phyloP scores from a whole-genome alignment of 495 filamentous ascomycete genomes.

The Aspergillus wentii region DNA sequence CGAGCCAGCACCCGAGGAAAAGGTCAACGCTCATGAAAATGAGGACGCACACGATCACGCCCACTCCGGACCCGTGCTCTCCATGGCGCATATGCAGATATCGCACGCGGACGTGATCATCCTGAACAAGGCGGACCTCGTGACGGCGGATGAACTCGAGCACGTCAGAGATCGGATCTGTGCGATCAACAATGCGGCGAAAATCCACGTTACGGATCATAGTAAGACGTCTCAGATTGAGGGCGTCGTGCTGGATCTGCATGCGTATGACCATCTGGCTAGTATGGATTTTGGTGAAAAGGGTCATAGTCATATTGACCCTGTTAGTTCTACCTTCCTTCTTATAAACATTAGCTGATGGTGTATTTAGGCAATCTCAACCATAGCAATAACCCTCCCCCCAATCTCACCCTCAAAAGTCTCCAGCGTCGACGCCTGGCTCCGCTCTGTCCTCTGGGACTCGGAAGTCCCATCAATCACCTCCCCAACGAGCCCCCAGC shows the following conservation, averaged over 20 bases:
- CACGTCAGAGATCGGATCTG: slow-evolving; percentile 60
- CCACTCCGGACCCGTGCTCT: slow-evolving; percentile 58
- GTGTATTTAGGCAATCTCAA: slow-evolving; percentile 71
- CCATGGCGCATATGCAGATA: slow-evolving; percentile 92
- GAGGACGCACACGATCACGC: slow-evolving; percentile 47
- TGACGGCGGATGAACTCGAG: slow-evolving; percentile 62
- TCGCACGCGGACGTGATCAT: slow-evolving; percentile 96
- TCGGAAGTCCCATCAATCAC: slow-evolving; percentile 47
- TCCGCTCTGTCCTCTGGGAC: slow-evolving; percentile 83
- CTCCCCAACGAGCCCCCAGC: slow-evolving; percentile 7
- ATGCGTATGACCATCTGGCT: slow-evolving; percentile 83
- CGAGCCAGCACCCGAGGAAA: slow-evolving; percentile 59
- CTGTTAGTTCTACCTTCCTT: slow-evolving; percentile 43
- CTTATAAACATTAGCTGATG: not conserved
- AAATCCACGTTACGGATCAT: slow-evolving; percentile 73
- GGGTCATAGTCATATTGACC: slow-evolving; percentile 79
- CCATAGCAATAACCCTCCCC: slow-evolving; percentile 62
- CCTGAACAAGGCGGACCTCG: slow-evolving; percentile 90
- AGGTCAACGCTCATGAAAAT: slow-evolving; percentile 32
- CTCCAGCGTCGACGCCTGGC: slow-evolving; percentile 68
- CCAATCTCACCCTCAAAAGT: slow-evolving; percentile 49
- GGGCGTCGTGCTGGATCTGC: slow-evolving; percentile 79
- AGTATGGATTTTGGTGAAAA: slow-evolving; percentile 59
- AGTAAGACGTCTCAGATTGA: slow-evolving; percentile 77
- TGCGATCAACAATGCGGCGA: slow-evolving; percentile 87